Evolutionary conservation across 2,329 filamentous ascomycete species (phyloP), one percentile per base, ranked within the genome.

Genomic region (Aspergillus sp.): DNA sequence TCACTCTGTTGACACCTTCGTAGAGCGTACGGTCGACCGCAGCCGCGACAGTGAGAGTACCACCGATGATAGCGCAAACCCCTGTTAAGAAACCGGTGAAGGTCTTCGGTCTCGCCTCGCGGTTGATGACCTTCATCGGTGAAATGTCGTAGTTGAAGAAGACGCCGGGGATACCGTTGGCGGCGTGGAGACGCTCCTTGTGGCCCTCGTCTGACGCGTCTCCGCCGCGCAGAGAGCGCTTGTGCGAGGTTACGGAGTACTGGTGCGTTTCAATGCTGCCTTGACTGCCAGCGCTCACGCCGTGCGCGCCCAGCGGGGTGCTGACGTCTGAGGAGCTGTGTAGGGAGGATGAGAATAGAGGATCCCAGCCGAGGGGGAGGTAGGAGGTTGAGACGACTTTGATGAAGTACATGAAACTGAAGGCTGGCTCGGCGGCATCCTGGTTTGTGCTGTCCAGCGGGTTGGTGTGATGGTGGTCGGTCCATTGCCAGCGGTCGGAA

Each of bases 71-170:
- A 39, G 93, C 93, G 74, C 95, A 99, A 19, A 99, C 86, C 48
- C 95, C 95, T 1, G 95, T 93, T 58, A 99, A 77, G 81, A 99
- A 99, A 17, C 90, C 90, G 0, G 91, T 86, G 74, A 99, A 96
- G 4, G 89, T 90, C 82, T 98, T 98, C 60, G 88, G 82, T 47
- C 91, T 86, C 65, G 90, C 89, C 79, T 99, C 96, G 55, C 93
- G 89, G 80, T 99, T 99, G 77, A 99, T 90, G 60, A 99, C 93
- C 80, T 98, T 99, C 95, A 99, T 99, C 5, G 95, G 95, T 2
- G 93, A 98, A 74, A 99, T 99, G 69, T 99, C 95, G 68, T 99
- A 99, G 64, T 92, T 96, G 80, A 99, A 98, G 81, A 99, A 99
- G 14, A 99, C 93, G 44, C 95, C 95, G 0, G 95, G 95, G 68